phyloP scores from a whole-genome alignment of 2,329 filamentous ascomycete species.

The Penicillium sp. region DNA sequence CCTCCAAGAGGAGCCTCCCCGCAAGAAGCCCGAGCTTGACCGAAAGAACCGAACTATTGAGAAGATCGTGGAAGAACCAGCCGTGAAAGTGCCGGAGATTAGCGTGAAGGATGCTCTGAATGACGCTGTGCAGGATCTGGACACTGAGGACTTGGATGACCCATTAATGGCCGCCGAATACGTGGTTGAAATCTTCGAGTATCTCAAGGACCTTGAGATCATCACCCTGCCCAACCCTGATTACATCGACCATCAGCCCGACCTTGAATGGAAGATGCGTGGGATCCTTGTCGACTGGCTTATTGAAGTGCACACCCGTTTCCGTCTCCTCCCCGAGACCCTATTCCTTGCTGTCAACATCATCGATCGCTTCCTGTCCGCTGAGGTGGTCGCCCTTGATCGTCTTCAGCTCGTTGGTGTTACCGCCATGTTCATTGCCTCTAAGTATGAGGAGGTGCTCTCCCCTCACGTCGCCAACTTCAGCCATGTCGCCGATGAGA shows the following conservation, averaged over 20 bases:
- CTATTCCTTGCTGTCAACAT: conserved; percentile 97
- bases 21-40: conserved; percentile 63
- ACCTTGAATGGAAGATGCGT: conserved; percentile 97
- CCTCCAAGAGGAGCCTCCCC: conserved; percentile 60
- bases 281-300: conserved; percentile 97
- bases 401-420: conserved; percentile 95
- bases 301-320: conserved; percentile 95
- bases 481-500: conserved; percentile 93
- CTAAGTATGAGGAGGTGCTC: conserved; percentile 97
- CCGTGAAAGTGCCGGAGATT: conserved; percentile 22
- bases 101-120: conserved; percentile 40
- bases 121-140: conserved; percentile 58
- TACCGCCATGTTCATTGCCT: conserved; percentile 98
- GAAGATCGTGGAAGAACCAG: neutral
- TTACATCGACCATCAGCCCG: conserved; percentile 93
- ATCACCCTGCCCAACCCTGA: conserved; percentile 80
- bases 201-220: conserved; percentile 81
- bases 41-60: conserved; percentile 36
- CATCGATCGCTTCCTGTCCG: conserved; percentile 94
- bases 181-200: conserved; percentile 94
- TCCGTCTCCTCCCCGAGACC: conserved; percentile 92
- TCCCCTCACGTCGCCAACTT: conserved; percentile 97
- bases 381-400: conserved; percentile 93
- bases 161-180: conserved; percentile 98
- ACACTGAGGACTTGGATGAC: conserved; percentile 84